These are phyloP conservation scores for Carex littledalei DNA, from an alignment of 176 grass and related monocot genomes.

Conservation along the genomic window DNA sequence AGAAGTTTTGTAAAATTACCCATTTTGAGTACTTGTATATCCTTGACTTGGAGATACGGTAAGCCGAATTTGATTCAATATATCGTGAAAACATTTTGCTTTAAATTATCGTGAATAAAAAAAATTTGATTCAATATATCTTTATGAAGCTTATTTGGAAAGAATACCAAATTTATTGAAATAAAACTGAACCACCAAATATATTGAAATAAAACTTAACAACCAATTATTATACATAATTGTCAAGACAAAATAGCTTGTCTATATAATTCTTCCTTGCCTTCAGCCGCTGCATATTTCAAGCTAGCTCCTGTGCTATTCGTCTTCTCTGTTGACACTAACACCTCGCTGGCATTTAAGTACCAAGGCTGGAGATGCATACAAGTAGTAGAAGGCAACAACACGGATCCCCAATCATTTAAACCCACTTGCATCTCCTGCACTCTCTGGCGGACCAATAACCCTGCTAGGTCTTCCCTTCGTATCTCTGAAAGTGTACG, in stretches of 20 bases:
- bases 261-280: constrained; percentile 69
- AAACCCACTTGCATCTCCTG: constrained; percentile 41
- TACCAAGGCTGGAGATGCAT: constrained; percentile 65
- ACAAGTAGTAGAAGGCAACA: constrained; percentile 40
- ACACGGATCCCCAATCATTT: constrained; percentile 70
- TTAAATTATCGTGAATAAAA: background rate
- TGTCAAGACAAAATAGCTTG: constrained; percentile 57
- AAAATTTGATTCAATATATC: background rate
- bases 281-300: constrained; percentile 69
- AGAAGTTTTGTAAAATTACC: background rate
- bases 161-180: background rate
- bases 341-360: constrained; percentile 47
- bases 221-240: background rate
- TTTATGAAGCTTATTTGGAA: background rate
- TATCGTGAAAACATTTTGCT: constrained; percentile 1
- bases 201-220: background rate
- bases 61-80: constrained; percentile 10
- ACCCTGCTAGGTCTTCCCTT: constrained; percentile 61
- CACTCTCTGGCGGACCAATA: constrained; percentile 70
- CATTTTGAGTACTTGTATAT: background rate
- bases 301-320: constrained; percentile 21
- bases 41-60: background rate
- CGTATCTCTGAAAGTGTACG: constrained; percentile 64
- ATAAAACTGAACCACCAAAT: too few relatives aligned
- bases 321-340: constrained; percentile 41